phyloP scores from a whole-genome alignment of 306 rosid species.

The Cucurbita moschata region DNA sequence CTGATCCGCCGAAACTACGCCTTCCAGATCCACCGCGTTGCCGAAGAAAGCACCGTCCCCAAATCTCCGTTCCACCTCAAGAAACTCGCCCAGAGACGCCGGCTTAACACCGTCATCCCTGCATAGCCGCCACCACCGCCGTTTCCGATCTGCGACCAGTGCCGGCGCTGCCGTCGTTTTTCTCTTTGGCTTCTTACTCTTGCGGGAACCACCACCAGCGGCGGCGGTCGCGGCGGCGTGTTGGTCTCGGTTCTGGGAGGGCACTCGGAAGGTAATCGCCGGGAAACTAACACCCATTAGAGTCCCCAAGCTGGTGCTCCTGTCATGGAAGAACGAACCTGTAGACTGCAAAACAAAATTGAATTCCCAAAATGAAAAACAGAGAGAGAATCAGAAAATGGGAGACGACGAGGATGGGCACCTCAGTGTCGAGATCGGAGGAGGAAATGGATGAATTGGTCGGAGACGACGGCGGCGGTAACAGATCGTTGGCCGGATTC shows the following conservation, averaged over 20 bases:
- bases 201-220: conserved; percentile 14
- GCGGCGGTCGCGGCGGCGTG: conserved; percentile 7
- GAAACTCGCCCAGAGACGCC: conserved; percentile 71
- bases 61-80: conserved; percentile 79
- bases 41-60: conserved; percentile 73
- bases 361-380: not conserved
- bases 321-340: conserved; percentile 84
- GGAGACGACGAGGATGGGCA: not conserved
- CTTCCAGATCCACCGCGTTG: conserved; percentile 79
- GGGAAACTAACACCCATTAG: conserved; percentile 91
- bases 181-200: conserved; percentile 29
- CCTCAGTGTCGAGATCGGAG: conserved; percentile 97
- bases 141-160: conserved; percentile 34
- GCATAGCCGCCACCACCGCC: conserved; percentile 91
- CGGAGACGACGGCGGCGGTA: conserved; percentile 83
- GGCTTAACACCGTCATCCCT: conserved; percentile 55
- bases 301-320: conserved; percentile 78
- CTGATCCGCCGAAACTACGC: conserved; percentile 29
- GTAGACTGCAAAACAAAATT: conserved; percentile 41
- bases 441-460: conserved; percentile 82
- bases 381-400: not conserved
- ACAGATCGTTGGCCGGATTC: conserved; percentile 63
- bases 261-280: conserved; percentile 63
- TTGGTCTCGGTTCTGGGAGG: conserved; percentile 53
- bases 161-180: conserved; percentile 15